Percentiles rank a stretch among this genome's conserved stretches.
Evolutionary conservation across 768 basidiomycete species (phyloP).

Genomic region (Pholiota microspora): DNA sequence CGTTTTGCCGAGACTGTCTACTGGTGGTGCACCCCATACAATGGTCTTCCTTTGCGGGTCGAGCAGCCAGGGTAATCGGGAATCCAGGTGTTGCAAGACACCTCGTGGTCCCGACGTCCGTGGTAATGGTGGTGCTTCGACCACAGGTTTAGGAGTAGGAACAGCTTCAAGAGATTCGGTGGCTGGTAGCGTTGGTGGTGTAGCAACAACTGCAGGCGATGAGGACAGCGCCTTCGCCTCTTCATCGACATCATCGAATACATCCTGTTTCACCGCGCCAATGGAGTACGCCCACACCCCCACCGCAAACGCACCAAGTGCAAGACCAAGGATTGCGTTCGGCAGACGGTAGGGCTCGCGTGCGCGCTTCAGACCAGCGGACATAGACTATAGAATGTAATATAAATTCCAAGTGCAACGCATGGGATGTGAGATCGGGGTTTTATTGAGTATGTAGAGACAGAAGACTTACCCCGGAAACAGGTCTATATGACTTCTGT

Average conservation of each 20-base stretch:
- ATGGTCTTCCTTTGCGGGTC: constrained; percentile 64
- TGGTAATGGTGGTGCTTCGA: too few species aligned
- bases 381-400: constrained; percentile 69
- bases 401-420: too few species aligned
- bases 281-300: constrained; percentile 94
- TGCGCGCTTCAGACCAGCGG: constrained; percentile 83
- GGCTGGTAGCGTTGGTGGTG: too few species aligned
- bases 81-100: constrained; percentile 37
- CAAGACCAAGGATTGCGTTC: constrained; percentile 77
- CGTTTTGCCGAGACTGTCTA: constrained; percentile 59
- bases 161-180: neutral
- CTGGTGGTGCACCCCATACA: constrained; percentile 71
- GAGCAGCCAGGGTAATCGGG: constrained; percentile 46
- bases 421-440: too few species aligned
- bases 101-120: constrained; percentile 11
- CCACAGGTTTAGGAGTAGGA: neutral
- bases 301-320: constrained; percentile 69
- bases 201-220: neutral
- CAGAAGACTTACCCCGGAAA: constrained; percentile 39
- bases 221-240: constrained; percentile 60
- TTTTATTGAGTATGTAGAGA: too few species aligned
- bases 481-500: constrained; percentile 49
- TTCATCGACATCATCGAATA: constrained; percentile 84
- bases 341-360: constrained; percentile 77
- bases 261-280: constrained; percentile 90